These are phyloP conservation scores for Russula brevipes DNA, from an alignment of 768 basidiomycete genomes.

Conservation along the genomic window DNA sequence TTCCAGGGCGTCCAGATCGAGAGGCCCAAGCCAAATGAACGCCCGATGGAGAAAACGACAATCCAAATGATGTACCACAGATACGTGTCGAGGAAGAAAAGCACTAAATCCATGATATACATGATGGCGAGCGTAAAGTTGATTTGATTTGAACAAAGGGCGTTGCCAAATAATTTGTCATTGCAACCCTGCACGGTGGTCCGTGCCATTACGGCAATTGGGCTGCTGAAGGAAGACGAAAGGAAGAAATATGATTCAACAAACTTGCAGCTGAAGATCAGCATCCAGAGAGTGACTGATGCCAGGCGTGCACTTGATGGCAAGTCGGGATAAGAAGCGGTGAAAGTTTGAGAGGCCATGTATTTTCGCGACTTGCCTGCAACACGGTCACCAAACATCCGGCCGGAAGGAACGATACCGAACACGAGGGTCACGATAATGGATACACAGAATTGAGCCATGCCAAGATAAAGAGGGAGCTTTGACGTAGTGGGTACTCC, in stretches of 20 bases:
- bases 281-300: constrained; percentile 82
- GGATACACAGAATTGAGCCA: constrained; percentile 92
- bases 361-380: constrained; percentile 97
- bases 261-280: constrained; percentile 96
- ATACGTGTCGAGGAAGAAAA: constrained; percentile 99
- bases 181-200: constrained; percentile 88
- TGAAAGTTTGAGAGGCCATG: constrained; percentile 98
- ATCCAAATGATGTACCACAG: constrained; percentile 99
- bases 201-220: constrained; percentile 93
- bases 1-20: constrained; percentile 99
- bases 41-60: constrained; percentile 86
- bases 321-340: constrained; percentile 89
- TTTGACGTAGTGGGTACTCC: constrained; percentile 51
- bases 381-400: constrained; percentile 98
- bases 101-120: constrained; percentile 96
- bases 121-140: constrained; percentile 94
- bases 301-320: constrained; percentile 67
- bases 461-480: constrained; percentile 84
- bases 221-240: constrained; percentile 93
- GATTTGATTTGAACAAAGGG: constrained; percentile 87
- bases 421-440: constrained; percentile 78
- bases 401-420: constrained; percentile 86
- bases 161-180: constrained; percentile 76
- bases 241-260: constrained; percentile 98
- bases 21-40: constrained; percentile 87